Conservation (phyloP, 139 green algal species). For the Chlorella vulgaris region DNA sequence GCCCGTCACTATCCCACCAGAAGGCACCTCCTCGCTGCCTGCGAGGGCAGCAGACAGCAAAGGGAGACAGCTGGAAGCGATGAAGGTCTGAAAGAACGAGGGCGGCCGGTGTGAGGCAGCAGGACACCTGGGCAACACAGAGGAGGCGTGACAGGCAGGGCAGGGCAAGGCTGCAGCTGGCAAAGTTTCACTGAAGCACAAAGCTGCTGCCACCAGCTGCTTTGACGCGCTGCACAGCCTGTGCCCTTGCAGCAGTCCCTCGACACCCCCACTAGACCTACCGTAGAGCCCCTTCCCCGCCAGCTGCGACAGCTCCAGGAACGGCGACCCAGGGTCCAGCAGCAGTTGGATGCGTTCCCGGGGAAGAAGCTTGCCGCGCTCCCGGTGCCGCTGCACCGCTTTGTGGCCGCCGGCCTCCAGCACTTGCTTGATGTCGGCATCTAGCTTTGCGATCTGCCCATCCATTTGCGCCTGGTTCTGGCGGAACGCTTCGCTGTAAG, state of each 20-base stretch:
- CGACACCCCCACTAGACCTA: constrained; percentile 27
- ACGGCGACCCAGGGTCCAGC: constrained; percentile 82
- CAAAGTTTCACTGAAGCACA: too few species aligned
- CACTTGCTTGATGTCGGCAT: constrained; percentile 25
- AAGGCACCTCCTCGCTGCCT: constrained; percentile 81
- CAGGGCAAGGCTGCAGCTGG: too few species aligned
- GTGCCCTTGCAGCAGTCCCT: too few species aligned
- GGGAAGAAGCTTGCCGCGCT: constrained; percentile 67
- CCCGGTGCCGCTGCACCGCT: constrained; percentile 66
- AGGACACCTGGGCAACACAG: too few species aligned
- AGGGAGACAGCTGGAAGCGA: too few species aligned
- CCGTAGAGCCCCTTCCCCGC: constrained; percentile 84
- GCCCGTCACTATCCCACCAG: constrained; percentile 89
- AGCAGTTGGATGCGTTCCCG: constrained; percentile 75
- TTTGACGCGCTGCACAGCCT: too few species aligned
- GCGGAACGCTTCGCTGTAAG: constrained; percentile 33
- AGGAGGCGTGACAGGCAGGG: too few species aligned
- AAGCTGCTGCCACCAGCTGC: too few species aligned
- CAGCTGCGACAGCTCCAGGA: constrained; percentile 85
- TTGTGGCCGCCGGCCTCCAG: constrained; percentile 55
- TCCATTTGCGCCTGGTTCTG: constrained; percentile 39
- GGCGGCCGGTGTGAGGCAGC: too few species aligned
- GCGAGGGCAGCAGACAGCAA: constrained; percentile 4
- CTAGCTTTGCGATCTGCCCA: constrained; percentile 11
- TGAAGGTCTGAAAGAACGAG: too few species aligned